Evolutionary conservation across 331 rosid genomes (phyloP).

Genomic region (Cydonia oblonga): DNA sequence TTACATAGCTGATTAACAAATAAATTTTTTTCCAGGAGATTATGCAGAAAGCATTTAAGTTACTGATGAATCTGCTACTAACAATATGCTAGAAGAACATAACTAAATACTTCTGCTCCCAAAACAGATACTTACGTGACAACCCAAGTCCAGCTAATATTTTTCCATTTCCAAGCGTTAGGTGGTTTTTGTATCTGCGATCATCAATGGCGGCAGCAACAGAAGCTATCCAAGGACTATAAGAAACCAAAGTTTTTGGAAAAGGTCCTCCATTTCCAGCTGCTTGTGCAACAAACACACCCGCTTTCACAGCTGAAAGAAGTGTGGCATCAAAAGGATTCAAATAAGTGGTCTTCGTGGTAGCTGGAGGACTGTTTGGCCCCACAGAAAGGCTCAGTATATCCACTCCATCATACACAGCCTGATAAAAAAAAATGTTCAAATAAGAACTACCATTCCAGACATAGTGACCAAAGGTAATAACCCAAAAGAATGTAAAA

Average conservation of each 20-base stretch:
- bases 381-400: slow-evolving; percentile 99
- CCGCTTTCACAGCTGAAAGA: slow-evolving; percentile 99
- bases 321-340: slow-evolving; percentile 99
- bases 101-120: neutral
- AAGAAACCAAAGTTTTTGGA: slow-evolving; percentile 91
- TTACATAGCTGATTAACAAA: neutral
- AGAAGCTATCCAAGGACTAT: slow-evolving; percentile 96
- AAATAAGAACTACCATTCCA: neutral
- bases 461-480: neutral
- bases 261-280: slow-evolving; percentile 99
- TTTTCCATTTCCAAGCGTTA: slow-evolving; percentile 86
- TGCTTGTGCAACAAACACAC: slow-evolving; percentile 98
- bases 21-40: neutral
- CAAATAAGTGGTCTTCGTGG: slow-evolving; percentile 74
- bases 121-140: slow-evolving; percentile 68
- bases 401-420: slow-evolving; percentile 95
- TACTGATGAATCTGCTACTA: neutral
- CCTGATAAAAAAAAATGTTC: slow-evolving; percentile 47
- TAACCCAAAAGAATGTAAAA: neutral
- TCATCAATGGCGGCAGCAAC: slow-evolving; percentile 99
- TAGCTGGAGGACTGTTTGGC: slow-evolving; percentile 94
- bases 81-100: neutral
- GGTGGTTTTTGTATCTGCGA: slow-evolving; percentile 94
- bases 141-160: slow-evolving; percentile 79
- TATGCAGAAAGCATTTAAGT: neutral